Conservation (phyloP, 2,329 filamentous ascomycete species). For the Fulvia fulva region DNA sequence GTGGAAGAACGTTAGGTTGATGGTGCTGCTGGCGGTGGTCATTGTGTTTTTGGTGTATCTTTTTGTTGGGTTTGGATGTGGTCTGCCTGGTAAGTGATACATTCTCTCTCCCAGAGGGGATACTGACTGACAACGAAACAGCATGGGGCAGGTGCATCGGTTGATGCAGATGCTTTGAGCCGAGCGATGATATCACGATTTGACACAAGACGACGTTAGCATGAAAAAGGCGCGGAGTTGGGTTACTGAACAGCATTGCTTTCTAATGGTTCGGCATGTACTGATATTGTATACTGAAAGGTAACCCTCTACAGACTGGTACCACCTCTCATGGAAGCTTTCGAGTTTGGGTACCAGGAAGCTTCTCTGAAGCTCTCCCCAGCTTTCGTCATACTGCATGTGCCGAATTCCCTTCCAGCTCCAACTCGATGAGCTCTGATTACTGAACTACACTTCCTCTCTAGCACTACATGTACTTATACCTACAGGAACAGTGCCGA, state of each 20-base stretch:
- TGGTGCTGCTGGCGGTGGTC: slow-evolving; percentile 72
- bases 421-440: background rate
- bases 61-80: slow-evolving; percentile 69
- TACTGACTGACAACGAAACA: slow-evolving; percentile 7
- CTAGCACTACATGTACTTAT: background rate
- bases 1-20: slow-evolving; percentile 98
- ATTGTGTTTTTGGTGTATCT: slow-evolving; percentile 68
- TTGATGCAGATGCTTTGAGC: slow-evolving; percentile 2
- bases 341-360: slow-evolving; percentile 1
- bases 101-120: background rate
- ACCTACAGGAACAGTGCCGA: background rate
- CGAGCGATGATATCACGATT: slow-evolving; percentile 1
- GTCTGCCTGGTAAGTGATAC: slow-evolving; percentile 53
- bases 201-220: background rate
- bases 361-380: background rate
- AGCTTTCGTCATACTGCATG: background rate
- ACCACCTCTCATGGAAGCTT: background rate
- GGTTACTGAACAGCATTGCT: background rate
- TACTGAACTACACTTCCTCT: background rate
- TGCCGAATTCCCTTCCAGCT: background rate
- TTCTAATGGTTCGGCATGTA: background rate
- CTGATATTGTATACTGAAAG: background rate
- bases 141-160: slow-evolving; percentile 28
- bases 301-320: background rate
- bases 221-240: background rate